A percentile compares a stretch with the other conserved stretches of the same genome.
These are phyloP conservation scores for Halteria grandinella DNA, from an alignment of 73 alveolate species.

Conservation along the genomic window DNA sequence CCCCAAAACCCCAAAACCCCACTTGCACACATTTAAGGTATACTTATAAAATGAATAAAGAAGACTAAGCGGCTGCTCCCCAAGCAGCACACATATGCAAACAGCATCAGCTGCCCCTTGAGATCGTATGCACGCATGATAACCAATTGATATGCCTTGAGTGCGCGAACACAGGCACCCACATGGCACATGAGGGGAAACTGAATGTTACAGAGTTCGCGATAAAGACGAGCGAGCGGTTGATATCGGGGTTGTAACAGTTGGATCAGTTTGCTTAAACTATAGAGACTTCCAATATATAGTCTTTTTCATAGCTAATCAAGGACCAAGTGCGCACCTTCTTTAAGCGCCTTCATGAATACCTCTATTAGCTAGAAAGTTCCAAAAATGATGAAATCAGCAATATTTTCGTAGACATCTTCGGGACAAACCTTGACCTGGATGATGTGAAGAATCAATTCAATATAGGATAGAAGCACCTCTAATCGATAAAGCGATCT, in stretches of 20 bases:
- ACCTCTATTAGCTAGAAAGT: constrained; percentile 62
- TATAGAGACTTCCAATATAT: constrained; percentile 33
- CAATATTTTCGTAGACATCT: constrained; percentile 6
- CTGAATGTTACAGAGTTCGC: constrained; percentile 51
- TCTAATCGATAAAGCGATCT: background rate
- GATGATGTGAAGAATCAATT: constrained; percentile 18
- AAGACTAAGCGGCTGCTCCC: too few relatives aligned
- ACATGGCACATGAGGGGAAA: constrained; percentile 31
- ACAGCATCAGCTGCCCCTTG: constrained; percentile 34
- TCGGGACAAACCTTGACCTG: constrained; percentile 36
- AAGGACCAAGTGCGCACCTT: constrained; percentile 36
- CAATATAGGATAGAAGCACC: constrained; percentile 26
- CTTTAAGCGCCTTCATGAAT: constrained; percentile 62
- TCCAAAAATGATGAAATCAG: constrained; percentile 41
- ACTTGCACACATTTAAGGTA: too few relatives aligned
- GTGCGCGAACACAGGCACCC: constrained; percentile 42
- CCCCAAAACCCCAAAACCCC: too few relatives aligned
- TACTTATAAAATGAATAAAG: too few relatives aligned
- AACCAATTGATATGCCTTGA: constrained; percentile 33
- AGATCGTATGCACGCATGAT: constrained; percentile 33
- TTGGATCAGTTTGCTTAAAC: background rate
- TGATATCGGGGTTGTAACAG: background rate
- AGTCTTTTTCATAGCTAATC: constrained; percentile 11
- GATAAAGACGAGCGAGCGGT: constrained; percentile 24
- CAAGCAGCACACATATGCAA: constrained; percentile 1